Evolutionary conservation across 768 basidiomycete genomes (phyloP), one percentile per base, ranked within the genome.

Genomic region (Lactarius akahatsu): DNA sequence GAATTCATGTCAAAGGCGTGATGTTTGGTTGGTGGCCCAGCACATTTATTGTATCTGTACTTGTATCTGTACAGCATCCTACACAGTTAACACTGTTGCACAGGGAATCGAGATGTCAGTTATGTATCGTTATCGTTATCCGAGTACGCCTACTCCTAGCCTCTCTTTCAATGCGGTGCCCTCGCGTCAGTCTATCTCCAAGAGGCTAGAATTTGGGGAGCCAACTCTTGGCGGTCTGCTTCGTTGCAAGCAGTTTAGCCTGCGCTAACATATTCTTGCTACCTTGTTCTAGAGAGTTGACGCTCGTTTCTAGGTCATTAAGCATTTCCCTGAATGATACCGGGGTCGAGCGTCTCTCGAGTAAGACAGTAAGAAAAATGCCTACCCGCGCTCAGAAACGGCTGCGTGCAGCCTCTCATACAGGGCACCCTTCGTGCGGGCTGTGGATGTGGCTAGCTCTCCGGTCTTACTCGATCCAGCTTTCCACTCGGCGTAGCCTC

Each of bases 211-310:
- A 85, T 57, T 86, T 81, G 18, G 82, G 81, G 75, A 90, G 86
- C 88, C 88, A 90, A 36, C 81, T 79, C 76, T 86, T 90, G 26
- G 85, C 80, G 1, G 82, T 81, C 70, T 89, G 86, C 70, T 86
- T 80, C 16, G 86, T 77, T 18, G 89, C 89, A 6, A 89, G 73
- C 47, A 80, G 79, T 72, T 87, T 90, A 7, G 89, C 88, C 81
- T 90, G 87, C 1, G 80, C 72, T 1, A 85, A 81, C 87, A 90
- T 88, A 69, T 77, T 82, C 72, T 80, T 84, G 71, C 87, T 89
- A 4, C 87, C 88, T 65, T 84, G 78, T 73, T 86, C 87, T n/a
- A 90, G 74, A 0, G 85, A 80, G 61, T 86, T 83, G 70, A 90
- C 84, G 4, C 82, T 81, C 55, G 87, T 84, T 71, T 88, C 85